Evolutionary conservation across 1,139 yeast species (phyloP).

Genomic region (Starmera stellimalicola): DNA sequence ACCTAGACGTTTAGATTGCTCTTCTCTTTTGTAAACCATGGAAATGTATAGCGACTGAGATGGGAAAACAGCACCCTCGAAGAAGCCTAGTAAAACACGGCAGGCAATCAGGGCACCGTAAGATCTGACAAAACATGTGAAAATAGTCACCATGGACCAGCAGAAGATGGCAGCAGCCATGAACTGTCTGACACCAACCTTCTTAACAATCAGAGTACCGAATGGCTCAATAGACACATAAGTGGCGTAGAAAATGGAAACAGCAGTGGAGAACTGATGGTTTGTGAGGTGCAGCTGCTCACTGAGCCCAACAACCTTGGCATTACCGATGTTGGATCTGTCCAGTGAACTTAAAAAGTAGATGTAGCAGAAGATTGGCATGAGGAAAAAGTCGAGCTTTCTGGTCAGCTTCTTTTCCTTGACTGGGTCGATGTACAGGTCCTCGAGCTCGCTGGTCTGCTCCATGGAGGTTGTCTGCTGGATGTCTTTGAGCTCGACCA

Average conservation of each 20-base stretch:
- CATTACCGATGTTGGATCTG: constrained; percentile 52
- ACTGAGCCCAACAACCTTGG: constrained; percentile 49
- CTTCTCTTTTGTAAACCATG: constrained; percentile 25
- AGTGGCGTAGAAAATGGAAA: constrained; percentile 51
- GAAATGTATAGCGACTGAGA: constrained; percentile 26
- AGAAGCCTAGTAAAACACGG: constrained; percentile 36
- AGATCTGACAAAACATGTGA: constrained; percentile 31
- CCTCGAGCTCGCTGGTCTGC: no score
- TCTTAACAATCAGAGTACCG: constrained; percentile 35
- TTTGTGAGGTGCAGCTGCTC: constrained; percentile 42
- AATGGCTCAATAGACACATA: constrained; percentile 55
- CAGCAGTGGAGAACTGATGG: constrained; percentile 43
- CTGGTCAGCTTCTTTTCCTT: constrained; percentile 11
- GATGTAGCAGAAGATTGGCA: constrained; percentile 47
- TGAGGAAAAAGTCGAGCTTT: constrained; percentile 42
- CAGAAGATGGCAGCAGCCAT: constrained; percentile 37
- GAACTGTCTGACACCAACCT: constrained; percentile 41
- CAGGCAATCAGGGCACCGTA: constrained; percentile 32
- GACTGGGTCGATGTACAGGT: not conserved
- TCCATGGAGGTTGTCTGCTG: no score
- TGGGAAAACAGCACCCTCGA: constrained; percentile 45
- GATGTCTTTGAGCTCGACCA: no score
- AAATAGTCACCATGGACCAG: constrained; percentile 41
- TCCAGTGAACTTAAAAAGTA: constrained; percentile 54
- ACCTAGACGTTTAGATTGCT: constrained; percentile 29